Base-by-base conservation (phyloP, 1,284 basidiomycete genomes). In the Ganoderma meredithae region DNA sequence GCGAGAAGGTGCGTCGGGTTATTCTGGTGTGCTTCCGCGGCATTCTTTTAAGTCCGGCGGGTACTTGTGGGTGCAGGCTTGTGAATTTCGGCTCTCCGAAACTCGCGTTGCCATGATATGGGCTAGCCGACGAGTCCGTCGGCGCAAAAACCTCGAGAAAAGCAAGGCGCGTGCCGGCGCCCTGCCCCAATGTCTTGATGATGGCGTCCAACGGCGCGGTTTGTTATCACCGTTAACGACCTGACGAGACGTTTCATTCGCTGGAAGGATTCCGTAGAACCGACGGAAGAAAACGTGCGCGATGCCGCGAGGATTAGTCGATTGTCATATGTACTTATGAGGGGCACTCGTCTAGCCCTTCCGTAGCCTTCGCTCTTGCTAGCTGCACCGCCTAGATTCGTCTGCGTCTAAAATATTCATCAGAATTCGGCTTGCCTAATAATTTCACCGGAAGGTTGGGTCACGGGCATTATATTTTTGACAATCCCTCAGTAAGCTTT, bases 21-120 rank as follows among this genome's bases (percentile, higher is more conserved):
- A 10, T 52, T 27, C 47, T 25, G 22, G 22, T 52, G 22, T 52
- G 22, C n/a, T 52, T 10, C 47, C 47, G 47, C 47, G 47, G 47
- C 47, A 52, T 52, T 52, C 47, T 52, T 52, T 52, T 52, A 52
- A 52, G n/a, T 52, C 47, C 22, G 22, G 47, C 47, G 47, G 22
- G n/a, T 52, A 27, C 22, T 52, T 52, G 47, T 52, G 47, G 47
- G 47, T 52, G 47, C 47, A 12, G 12, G 47, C 47, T 52, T 52
- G 47, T 52, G 22, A 52, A 52, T 27, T 22, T 52, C 47, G 47
- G 22, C 47, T 25, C 47, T 52, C 47, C 47, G 22, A 52, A 25
- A 52, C 47, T 52, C 47, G 47, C 10, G 47, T 52, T 52, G 47
- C 47, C 25, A 52, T 52, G 47, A 52, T 25, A 52, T 52, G 22